Base-by-base conservation (phyloP, 768 basidiomycete species). In the Vishniacozyma victoriae region DNA sequence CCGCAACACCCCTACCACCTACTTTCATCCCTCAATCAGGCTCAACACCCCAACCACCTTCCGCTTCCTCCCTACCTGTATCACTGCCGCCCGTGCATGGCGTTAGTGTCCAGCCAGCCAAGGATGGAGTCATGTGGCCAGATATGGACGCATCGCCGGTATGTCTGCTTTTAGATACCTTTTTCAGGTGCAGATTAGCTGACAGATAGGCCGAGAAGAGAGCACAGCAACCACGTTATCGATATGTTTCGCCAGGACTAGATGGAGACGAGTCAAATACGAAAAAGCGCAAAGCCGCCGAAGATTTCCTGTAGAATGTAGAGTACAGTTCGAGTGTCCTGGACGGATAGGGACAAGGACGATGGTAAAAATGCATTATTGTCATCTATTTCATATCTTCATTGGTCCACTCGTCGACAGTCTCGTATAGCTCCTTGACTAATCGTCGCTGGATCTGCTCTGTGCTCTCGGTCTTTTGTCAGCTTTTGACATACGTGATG, bases 401-500 rank as follows among this genome's bases (percentile, higher is more conserved):
- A n/a, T 23, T 45, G 3, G 50, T 51, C 56, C 56, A 57, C 23
- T 55, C 54, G 14, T 52, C 54, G 18, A 63, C 57, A n/a, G 41
- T 39, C 13, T 79, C 79, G 60, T 91, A 92, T 63, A 91, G 87
- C 62, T 92, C 88, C 59, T 76, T 77, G 44, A 87, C 82, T 24
- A 95, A 78, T 44, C 86, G 77, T 54, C 82, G 79, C 68, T 95
- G 91, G 0, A 82, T 83, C 23, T 86, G 79, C 31, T 71, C 59
- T 0, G 82, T 79, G 13, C 76, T 81, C 72, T 91, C 90, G 5
- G 61, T 70, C 74, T 11, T 18, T 24, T 41, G 18, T 11, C 16
- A 22, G 11, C 13, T 24, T 26, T 11, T 25, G 3, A n/a, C 12
- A 3, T 29, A 7, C 23, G 39, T 35, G 5, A 25, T n/a, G 7